Percentiles rank a stretch among this genome's conserved stretches.
These are phyloP conservation scores for Metschnikowia baotianmanensis DNA, from an alignment of 805 yeast genomes.

Conservation along the genomic window DNA sequence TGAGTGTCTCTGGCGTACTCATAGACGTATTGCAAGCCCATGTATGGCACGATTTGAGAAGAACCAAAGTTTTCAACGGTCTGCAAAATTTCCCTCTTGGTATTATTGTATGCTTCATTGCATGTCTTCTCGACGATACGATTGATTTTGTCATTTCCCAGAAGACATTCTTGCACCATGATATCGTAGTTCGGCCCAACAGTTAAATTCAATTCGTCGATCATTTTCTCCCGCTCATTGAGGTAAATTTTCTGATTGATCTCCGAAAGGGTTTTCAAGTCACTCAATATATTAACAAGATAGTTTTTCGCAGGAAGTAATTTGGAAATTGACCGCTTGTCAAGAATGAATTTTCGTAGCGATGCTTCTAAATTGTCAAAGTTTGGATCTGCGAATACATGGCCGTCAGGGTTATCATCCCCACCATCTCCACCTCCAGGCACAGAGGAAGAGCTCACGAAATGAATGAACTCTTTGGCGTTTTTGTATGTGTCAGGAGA, in stretches of 20 bases:
- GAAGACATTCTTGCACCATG: slow-evolving; percentile 49
- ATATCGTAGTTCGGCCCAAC: slow-evolving; percentile 65
- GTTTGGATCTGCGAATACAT: slow-evolving; percentile 49
- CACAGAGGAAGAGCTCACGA: slow-evolving; percentile 65
- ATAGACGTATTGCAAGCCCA: slow-evolving; percentile 61
- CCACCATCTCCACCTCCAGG: slow-evolving; percentile 38
- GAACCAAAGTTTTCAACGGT: slow-evolving; percentile 55
- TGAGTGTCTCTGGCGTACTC: slow-evolving; percentile 73
- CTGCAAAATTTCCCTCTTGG: slow-evolving; percentile 50
- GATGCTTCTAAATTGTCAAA: slow-evolving; percentile 85
- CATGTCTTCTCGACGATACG: slow-evolving; percentile 60
- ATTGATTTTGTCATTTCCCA: slow-evolving; percentile 58
- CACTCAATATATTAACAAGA: slow-evolving; percentile 64
- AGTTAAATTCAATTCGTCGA: slow-evolving; percentile 46
- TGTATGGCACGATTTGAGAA: slow-evolving; percentile 51
- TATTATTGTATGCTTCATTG: slow-evolving; percentile 55
- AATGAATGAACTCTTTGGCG: slow-evolving; percentile 89
- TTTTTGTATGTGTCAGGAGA: slow-evolving; percentile 92
- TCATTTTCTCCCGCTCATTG: slow-evolving; percentile 47
- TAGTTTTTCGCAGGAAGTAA: slow-evolving; percentile 92
- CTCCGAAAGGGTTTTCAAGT: slow-evolving; percentile 57
- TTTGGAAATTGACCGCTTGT: slow-evolving; percentile 85
- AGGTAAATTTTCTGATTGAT: slow-evolving; percentile 58
- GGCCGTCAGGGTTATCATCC: slow-evolving; percentile 27
- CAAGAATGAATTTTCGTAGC: slow-evolving; percentile 79